A percentile compares a stretch with the other conserved stretches of the same genome.
These are phyloP conservation scores for Nicotiana benthamiana DNA, from an alignment of 257 asterid genomes.

Conservation along the genomic window DNA sequence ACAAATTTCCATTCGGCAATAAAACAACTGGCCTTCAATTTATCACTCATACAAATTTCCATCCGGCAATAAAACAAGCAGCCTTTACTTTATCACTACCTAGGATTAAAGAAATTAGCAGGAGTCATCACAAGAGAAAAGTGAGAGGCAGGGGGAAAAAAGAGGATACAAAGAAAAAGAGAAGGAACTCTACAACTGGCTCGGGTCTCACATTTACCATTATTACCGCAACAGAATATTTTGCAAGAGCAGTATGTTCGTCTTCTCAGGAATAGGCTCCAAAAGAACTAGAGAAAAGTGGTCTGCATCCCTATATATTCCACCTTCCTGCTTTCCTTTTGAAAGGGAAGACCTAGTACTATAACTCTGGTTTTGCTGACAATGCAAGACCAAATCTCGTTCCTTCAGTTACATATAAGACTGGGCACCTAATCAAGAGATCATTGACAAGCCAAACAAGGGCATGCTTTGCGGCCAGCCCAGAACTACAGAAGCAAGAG, in stretches of 20 bases:
- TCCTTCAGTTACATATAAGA: not conserved
- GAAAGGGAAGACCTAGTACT: not conserved
- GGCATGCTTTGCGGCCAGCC: not conserved
- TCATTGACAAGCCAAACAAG: not conserved
- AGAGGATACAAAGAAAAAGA: not conserved
- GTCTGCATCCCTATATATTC: not conserved
- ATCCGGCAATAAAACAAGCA: not conserved
- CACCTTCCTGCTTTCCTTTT: not conserved
- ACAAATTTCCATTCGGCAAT: not conserved
- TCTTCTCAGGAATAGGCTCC: not conserved
- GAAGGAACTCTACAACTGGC: not conserved
- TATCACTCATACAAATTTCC: not conserved
- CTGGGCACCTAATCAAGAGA: not conserved
- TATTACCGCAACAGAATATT: not conserved
- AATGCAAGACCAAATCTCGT: not conserved
- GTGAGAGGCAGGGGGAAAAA: not conserved
- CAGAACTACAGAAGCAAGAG: not conserved
- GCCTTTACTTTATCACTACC: not conserved
- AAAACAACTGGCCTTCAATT: not conserved
- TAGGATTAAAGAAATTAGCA: not conserved
- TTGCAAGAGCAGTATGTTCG: not conserved
- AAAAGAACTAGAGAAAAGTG: not conserved
- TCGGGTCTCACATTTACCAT: not conserved
- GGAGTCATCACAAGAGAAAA: not conserved
- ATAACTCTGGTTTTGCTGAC: not conserved